phyloP scores from a whole-genome alignment of 805 yeast species.

The Hanseniaspora hatyaiensis region DNA sequence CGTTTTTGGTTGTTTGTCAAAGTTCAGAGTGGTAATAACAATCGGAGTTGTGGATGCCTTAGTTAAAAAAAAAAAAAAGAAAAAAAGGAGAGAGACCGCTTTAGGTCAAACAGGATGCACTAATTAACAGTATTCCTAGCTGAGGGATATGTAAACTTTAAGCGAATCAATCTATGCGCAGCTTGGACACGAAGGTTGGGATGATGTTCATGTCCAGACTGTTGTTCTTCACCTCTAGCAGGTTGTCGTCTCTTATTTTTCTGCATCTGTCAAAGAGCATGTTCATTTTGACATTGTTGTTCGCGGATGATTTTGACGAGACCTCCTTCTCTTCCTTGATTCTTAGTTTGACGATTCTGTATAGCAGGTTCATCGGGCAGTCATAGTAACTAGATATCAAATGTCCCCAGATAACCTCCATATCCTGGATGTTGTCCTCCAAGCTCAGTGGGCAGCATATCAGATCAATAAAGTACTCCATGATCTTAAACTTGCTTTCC shows the following conservation, averaged over 20 bases:
- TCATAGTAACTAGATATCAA: constrained; percentile 60
- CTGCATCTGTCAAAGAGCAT: constrained; percentile 18
- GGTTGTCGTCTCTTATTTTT: constrained; percentile 15
- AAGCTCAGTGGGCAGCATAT: constrained; percentile 31
- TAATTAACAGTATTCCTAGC: neutral
- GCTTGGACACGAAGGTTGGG: constrained; percentile 12
- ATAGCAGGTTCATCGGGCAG: constrained; percentile 60
- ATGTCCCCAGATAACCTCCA: constrained; percentile 47
- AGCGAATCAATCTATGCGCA: neutral
- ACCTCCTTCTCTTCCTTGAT: constrained; percentile 29
- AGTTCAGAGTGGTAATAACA: no score
- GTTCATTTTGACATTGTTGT: neutral
- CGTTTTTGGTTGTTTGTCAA: no score
- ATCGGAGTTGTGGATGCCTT: no score
- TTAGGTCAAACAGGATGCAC: no score
- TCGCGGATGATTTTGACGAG: constrained; percentile 17
- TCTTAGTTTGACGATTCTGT: constrained; percentile 44
- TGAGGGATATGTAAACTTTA: neutral
- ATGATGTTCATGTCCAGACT: constrained; percentile 11
- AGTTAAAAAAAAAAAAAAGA: no score
- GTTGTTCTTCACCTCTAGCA: constrained; percentile 1
- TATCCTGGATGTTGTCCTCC: constrained; percentile 30
- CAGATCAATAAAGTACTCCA: constrained; percentile 52
- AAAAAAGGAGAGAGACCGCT: no score
- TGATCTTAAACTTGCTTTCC: constrained; percentile 37